Base-by-base conservation (phyloP, 2,329 filamentous ascomycete species). In the Fusarium globosum region DNA sequence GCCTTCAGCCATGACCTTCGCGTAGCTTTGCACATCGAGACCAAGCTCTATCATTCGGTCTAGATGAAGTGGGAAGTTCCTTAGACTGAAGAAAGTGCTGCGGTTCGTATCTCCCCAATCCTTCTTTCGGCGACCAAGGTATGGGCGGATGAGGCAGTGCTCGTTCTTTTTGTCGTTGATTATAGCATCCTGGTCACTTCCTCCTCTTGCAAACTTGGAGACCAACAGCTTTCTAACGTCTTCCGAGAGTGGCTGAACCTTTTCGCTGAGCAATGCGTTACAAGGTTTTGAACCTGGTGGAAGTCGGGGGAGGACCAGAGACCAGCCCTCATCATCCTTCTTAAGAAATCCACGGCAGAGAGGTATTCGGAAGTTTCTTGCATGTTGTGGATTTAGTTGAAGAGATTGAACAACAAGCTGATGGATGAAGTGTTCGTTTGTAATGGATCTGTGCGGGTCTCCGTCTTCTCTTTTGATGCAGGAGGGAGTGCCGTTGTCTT, bases 121-220 rank as follows among this genome's bases (percentile, higher is more conserved):
- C 20, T 64, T 65, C n/a, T 69, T 69, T 12, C 80, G 73, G 14
- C 79, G 81, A 12, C 87, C 87, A 0, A 89, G 77, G 55, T 88
- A 89, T 0, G 83, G 81, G 3, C 87, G 83, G 16, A 88, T 76
- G 1, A 90, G 78, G 53, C 87, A 89, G 64, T 86, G 83, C n/a
- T 82, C 70, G 55, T 86, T 83, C 9, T 76, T 77, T 3, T 69
- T 59, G 42, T 82, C 81, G 4, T 42, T 46, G 11, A 69, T 15
- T 14, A 74, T 61, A 1, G 58, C 43, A 1, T 65, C 61, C 2
- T 23, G n/a, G 14, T 55, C 35, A 21, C 36, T n/a, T 6, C 49
- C 63, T 4, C 69, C 61, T 7, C 68, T 62, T 13, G 71, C 69
- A 33, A 77, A 80, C 7, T 60, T 71, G 1, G 68, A 36, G 20